Evolutionary conservation across 495 filamentous ascomycete genomes (phyloP).

Genomic region (Neurospora cerealis): DNA sequence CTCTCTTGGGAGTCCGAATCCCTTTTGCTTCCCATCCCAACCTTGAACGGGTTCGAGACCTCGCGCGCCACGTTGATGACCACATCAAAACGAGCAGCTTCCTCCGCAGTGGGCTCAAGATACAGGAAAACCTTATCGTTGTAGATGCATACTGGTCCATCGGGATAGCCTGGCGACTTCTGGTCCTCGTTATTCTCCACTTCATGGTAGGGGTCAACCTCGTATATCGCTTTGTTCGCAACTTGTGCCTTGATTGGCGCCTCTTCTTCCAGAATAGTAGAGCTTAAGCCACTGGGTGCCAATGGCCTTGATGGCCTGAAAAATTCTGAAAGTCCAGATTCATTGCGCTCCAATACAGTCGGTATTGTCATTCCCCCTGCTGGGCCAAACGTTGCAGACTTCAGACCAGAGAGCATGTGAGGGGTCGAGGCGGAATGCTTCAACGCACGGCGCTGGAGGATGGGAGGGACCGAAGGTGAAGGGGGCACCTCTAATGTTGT

Average conservation of each 20-base stretch:
- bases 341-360: conserved; percentile 37
- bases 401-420: conserved; percentile 42
- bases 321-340: conserved; percentile 37
- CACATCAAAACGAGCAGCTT: conserved; percentile 80
- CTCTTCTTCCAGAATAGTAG: conserved; percentile 64
- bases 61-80: conserved; percentile 94
- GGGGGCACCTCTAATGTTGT: conserved; percentile 33
- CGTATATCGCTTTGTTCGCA: conserved; percentile 41
- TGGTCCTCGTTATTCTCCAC: conserved; percentile 57
- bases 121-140: conserved; percentile 89
- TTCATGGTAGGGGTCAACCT: conserved; percentile 40
- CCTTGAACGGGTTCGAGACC: conserved; percentile 76
- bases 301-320: conserved; percentile 33
- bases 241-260: conserved; percentile 55
- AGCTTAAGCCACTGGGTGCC: conserved; percentile 17
- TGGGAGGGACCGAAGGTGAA: conserved; percentile 36
- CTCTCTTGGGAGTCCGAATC: conserved; percentile 6
- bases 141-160: conserved; percentile 87
- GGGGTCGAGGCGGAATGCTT: conserved; percentile 49
- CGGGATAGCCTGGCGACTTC: conserved; percentile 82
- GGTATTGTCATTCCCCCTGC: conserved; percentile 44
- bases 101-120: conserved; percentile 76
- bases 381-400: conserved; percentile 43
- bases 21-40: conserved; percentile 18
- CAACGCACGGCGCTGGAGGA: conserved; percentile 42